Conservation (phyloP, 345 rosid species). For the Clausena lansium region DNA sequence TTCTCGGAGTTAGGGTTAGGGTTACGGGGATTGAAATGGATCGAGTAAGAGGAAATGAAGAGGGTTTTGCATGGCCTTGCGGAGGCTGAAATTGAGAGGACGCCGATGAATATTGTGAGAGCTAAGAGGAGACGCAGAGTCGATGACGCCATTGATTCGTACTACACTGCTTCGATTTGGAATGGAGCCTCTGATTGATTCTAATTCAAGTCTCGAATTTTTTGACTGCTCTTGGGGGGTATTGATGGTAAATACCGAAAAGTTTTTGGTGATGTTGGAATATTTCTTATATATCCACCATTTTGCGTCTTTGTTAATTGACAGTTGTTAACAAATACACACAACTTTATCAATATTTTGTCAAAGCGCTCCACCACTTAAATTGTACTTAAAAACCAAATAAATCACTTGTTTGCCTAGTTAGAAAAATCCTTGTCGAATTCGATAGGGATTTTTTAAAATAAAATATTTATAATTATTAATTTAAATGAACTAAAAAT, state of each 20-base stretch:
- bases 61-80: slow-evolving; percentile 57
- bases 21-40: slow-evolving; percentile 57
- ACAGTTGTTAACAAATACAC: not conserved
- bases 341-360: not conserved
- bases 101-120: slow-evolving; percentile 21
- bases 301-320: not conserved
- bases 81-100: slow-evolving; percentile 31
- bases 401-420: too few species aligned
- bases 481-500: too few species aligned
- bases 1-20: slow-evolving; percentile 35
- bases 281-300: not conserved
- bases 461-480: too few species aligned
- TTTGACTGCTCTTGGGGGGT: not conserved
- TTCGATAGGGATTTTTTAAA: too few species aligned
- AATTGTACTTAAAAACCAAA: not conserved
- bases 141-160: slow-evolving; percentile 4
- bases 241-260: not conserved
- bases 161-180: not conserved
- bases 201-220: not conserved
- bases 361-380: not conserved
- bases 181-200: not conserved
- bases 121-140: slow-evolving; percentile 19
- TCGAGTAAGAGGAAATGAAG: slow-evolving; percentile 52
- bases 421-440: too few species aligned
- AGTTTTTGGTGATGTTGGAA: not conserved